phyloP scores from a whole-genome alignment of 306 rosid genomes.

The Mucuna pruriens region DNA sequence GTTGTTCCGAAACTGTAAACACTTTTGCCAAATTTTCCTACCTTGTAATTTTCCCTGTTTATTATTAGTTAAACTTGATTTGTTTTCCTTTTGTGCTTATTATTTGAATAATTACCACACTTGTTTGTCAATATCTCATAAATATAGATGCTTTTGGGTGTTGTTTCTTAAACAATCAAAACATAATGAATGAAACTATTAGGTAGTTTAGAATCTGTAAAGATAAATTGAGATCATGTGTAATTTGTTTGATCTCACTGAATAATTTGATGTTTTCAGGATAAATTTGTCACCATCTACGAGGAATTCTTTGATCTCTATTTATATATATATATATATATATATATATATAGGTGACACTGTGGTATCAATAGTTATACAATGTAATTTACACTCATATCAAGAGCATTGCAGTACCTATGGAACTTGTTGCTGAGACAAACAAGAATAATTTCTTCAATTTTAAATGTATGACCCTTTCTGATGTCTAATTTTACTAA shows the following conservation, averaged over 20 bases:
- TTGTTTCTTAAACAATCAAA: neutral
- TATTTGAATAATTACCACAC: neutral
- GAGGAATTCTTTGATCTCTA: neutral
- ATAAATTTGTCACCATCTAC: neutral
- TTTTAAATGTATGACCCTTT: constrained; percentile 7
- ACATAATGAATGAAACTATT: constrained; percentile 1
- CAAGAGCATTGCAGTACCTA: neutral
- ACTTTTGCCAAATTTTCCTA: neutral
- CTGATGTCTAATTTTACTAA: constrained; percentile 20
- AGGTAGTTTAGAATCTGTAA: neutral
- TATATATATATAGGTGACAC: neutral
- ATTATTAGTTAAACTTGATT: neutral
- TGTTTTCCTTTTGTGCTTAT: neutral
- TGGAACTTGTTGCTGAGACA: constrained; percentile 8
- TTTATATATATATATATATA: neutral
- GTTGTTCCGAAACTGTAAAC: neutral
- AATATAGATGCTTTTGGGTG: neutral
- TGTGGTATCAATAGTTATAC: neutral
- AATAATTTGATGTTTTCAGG: constrained; percentile 5
- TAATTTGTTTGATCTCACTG: neutral
- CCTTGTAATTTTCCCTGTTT: neutral
- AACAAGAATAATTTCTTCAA: neutral
- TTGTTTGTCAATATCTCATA: neutral
- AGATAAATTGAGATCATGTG: neutral
- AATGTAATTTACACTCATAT: neutral